Percentiles rank a stretch among this genome's conserved stretches.
Evolutionary conservation across 306 rosid genomes (phyloP).

Genomic region (Fragaria iinumae): DNA sequence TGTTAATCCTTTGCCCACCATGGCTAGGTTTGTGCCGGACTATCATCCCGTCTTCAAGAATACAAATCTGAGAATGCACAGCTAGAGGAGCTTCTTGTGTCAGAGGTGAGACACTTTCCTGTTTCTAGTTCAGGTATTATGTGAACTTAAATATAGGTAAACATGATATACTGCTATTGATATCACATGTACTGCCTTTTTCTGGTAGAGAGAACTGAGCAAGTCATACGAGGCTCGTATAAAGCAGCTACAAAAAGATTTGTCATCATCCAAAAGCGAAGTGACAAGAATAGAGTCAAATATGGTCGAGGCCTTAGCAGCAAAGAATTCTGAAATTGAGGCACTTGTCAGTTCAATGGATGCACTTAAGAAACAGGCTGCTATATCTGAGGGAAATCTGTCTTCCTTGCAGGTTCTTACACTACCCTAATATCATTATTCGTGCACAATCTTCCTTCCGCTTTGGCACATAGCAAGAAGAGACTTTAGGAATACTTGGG

Average conservation of each 20-base stretch:
- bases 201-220: slow-evolving; percentile 82
- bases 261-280: slow-evolving; percentile 75
- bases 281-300: slow-evolving; percentile 78
- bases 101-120: slow-evolving; percentile 60
- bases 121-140: slow-evolving; percentile 24
- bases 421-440: slow-evolving; percentile 19
- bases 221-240: slow-evolving; percentile 86
- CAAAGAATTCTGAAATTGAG: slow-evolving; percentile 93
- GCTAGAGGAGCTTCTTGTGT: slow-evolving; percentile 91
- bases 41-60: slow-evolving; percentile 93
- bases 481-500: not conserved
- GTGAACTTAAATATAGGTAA: not conserved
- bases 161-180: slow-evolving; percentile 6
- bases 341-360: slow-evolving; percentile 76
- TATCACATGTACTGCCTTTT: slow-evolving; percentile 16
- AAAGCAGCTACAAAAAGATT: slow-evolving; percentile 70
- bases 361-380: slow-evolving; percentile 82
- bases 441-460: slow-evolving; percentile 1
- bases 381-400: slow-evolving; percentile 86
- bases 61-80: slow-evolving; percentile 96
- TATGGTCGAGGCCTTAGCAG: slow-evolving; percentile 89
- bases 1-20: slow-evolving; percentile 30
- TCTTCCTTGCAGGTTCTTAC: slow-evolving; percentile 81
- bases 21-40: slow-evolving; percentile 94
- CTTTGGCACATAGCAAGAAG: not conserved